Percentiles rank a stretch among this genome's conserved stretches.
phyloP scores from a whole-genome alignment of 2,329 filamentous ascomycete species.

The Tothia fuscella region DNA sequence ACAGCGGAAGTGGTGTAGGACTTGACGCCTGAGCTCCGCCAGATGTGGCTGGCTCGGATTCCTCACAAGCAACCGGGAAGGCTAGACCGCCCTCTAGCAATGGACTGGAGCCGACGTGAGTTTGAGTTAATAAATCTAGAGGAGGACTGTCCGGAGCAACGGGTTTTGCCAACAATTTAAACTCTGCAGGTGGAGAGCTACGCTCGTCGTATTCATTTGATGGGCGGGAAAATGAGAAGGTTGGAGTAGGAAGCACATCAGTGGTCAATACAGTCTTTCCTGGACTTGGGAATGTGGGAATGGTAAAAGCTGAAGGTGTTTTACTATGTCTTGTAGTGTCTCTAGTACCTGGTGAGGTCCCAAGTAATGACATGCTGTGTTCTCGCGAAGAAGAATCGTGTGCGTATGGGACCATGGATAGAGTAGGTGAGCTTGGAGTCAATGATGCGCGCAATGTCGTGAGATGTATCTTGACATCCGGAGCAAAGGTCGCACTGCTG shows the following conservation, averaged over 20 bases:
- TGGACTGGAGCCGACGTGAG: background rate
- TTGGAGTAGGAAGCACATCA: background rate
- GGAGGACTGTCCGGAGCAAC: background rate
- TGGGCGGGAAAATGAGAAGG: background rate
- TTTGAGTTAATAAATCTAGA: too few relatives aligned
- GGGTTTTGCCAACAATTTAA: background rate
- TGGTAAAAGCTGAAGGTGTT: slow-evolving; percentile 5
- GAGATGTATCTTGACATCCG: slow-evolving; percentile 21
- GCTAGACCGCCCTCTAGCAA: background rate
- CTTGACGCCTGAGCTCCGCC: background rate
- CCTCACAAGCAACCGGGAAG: background rate
- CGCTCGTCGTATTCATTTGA: background rate
- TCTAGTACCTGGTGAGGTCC: background rate
- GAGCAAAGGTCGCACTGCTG: slow-evolving; percentile 22
- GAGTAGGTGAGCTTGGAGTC: slow-evolving; percentile 28
- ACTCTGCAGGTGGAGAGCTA: background rate
- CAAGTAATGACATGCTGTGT: too few relatives aligned
- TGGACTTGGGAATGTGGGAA: background rate
- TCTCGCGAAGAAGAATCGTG: too few relatives aligned
- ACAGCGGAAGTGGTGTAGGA: background rate
- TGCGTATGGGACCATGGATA: slow-evolving; percentile 25
- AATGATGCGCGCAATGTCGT: slow-evolving; percentile 26
- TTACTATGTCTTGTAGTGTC: background rate
- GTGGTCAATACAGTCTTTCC: background rate
- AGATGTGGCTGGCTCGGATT: background rate